Base-by-base conservation (phyloP, 371 early-diverging fungal species). In the Apophysomyces ossiformis region DNA sequence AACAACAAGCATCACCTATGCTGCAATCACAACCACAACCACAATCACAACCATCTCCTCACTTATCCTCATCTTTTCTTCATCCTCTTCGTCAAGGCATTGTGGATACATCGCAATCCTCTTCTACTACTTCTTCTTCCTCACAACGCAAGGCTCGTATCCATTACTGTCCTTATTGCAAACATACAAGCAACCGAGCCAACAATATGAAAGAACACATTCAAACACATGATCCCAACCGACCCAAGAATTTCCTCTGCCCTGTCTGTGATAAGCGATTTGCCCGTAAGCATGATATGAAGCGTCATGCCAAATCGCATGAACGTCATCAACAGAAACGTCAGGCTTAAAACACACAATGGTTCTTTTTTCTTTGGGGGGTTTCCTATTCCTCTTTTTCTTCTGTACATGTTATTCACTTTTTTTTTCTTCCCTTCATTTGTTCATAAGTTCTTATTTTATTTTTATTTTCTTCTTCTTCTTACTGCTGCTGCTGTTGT, bases 201-300 rank as follows among this genome's bases (percentile, higher is more conserved):
- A 72, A 70, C 57, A 76, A 76, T 47, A 70, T 76, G 69, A 72
- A 70, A 41, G 73, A 72, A 63, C 76, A 76, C 47, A 67, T 72
- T 36, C 39, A 54, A 21, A 72, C 71, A 0, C 76, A 76, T 50
- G 69, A 76, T 60, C 76, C 73, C 8, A 63, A 73, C 58, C 76
- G 76, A 21, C 69, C 68, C n/a, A 72, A 70, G 65, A 62, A 57
- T 16, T 73, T 64, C 61, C 56, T 57, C 16, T 82, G 82, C 71
- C 57, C 37, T 26, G 66, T 64, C 26, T 89, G 90, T 64, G 58
- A 63, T 38, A 82, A 81, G 66, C 66, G 79, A 13, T 89, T 89
- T 70, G 83, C 87, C 16, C 78, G 90, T 44, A 86, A 86, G 66
- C 86, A 86, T 43, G 90, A 89, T 61, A 78, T 88, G 68, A 82